Conservation (phyloP, 1,139 yeast species). For the Tardiomyces digboiensis region DNA sequence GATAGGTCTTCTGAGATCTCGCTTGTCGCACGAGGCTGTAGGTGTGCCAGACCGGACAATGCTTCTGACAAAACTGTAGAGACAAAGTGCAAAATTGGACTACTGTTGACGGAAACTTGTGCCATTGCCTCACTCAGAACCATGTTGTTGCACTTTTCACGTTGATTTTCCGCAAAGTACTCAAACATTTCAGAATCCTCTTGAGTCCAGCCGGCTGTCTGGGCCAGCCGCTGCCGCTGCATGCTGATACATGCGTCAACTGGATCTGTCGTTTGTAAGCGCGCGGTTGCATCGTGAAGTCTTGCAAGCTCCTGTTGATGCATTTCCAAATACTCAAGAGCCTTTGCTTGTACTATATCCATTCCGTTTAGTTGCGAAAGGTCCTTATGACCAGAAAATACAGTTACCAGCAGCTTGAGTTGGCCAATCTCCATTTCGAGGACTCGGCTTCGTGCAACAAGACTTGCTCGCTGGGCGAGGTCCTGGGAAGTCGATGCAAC, state of each 20-base stretch:
- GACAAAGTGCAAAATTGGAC: conserved; percentile 1
- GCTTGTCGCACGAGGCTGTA: too few species aligned
- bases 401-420: conserved; percentile 8
- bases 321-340: neutral
- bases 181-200: conserved; percentile 12
- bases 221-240: conserved; percentile 13
- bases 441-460: conserved; percentile 10
- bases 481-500: conserved; percentile 1
- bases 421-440: conserved; percentile 14
- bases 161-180: conserved; percentile 11
- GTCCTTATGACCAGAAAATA: neutral
- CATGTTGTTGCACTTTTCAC: conserved; percentile 8
- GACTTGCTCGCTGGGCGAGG: conserved; percentile 10
- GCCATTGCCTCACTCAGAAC: neutral
- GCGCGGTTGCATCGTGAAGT: neutral
- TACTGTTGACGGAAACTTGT: conserved; percentile 3
- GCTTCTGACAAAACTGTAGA: neutral
- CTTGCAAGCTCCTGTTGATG: neutral
- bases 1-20: too few species aligned
- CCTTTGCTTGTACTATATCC: neutral
- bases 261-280: conserved; percentile 1
- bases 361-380: neutral
- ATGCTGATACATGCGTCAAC: conserved; percentile 10
- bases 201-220: conserved; percentile 17
- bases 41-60: neutral